Conservation (phyloP, 2,329 filamentous ascomycete genomes). For the Paecilomyces fulvus region DNA sequence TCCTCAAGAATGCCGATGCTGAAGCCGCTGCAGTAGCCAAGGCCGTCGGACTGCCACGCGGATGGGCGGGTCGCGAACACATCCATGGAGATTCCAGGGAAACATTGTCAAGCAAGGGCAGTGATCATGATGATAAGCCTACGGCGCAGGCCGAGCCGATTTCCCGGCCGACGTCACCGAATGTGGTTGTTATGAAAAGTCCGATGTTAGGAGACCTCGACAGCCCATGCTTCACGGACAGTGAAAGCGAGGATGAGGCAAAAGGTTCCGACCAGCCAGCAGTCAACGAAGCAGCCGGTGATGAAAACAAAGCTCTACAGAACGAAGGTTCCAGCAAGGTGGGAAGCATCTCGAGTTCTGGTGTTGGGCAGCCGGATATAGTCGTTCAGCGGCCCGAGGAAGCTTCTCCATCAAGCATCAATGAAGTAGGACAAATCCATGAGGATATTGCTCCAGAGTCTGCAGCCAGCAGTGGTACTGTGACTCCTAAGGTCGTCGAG, state of each 20-base stretch:
- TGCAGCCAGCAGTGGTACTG: not conserved
- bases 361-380: not conserved
- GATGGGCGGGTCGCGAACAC: slow-evolving; percentile 11
- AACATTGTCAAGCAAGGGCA: not conserved
- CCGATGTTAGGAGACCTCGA: slow-evolving; percentile 3
- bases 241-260: not conserved
- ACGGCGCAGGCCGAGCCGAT: not conserved
- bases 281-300: not conserved
- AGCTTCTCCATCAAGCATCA: not conserved
- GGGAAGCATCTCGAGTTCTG: not conserved
- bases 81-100: slow-evolving; percentile 16
- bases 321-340: not conserved
- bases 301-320: not conserved
- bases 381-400: not conserved
- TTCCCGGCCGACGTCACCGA: slow-evolving; percentile 7
- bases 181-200: slow-evolving; percentile 6
- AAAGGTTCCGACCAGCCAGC: not conserved
- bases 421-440: not conserved
- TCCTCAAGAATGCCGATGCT: slow-evolving; percentile 37
- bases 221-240: slow-evolving; percentile 2
- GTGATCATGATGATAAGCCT: not conserved
- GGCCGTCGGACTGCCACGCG: slow-evolving; percentile 37
- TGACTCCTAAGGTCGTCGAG: not conserved
- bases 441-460: not conserved
- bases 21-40: slow-evolving; percentile 44